Percentiles rank a stretch among this genome's conserved stretches.
Evolutionary conservation across 108 stramenopile species (phyloP).

Genomic region (Cyclotella cryptica): DNA sequence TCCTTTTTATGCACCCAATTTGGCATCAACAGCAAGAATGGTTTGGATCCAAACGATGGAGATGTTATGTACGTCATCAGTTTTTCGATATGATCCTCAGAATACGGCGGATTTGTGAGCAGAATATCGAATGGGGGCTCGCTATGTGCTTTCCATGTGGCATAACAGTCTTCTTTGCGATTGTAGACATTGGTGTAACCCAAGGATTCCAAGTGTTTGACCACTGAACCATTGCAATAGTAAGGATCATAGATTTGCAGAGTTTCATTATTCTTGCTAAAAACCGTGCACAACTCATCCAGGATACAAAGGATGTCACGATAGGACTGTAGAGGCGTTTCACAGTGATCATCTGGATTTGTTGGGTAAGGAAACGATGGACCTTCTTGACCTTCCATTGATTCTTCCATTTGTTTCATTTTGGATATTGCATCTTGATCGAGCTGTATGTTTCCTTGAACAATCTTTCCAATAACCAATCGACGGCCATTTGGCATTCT

Average conservation of each 20-base stretch:
- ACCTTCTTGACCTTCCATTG: not conserved
- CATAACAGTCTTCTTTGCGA: conserved; percentile 81
- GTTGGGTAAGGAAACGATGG: conserved; percentile 76
- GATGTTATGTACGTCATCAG: conserved; percentile 75
- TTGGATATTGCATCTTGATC: conserved; percentile 3
- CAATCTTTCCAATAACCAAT: conserved; percentile 55
- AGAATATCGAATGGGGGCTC: conserved; percentile 87
- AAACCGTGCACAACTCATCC: conserved; percentile 43
- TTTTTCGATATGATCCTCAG: conserved; percentile 89
- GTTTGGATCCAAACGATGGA: conserved; percentile 49
- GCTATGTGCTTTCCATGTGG: conserved; percentile 59
- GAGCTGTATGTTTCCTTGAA: conserved; percentile 23
- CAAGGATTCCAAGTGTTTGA: conserved; percentile 69
- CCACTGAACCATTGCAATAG: conserved; percentile 94
- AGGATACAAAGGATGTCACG: conserved; percentile 84
- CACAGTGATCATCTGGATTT: conserved; percentile 95
- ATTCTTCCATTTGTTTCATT: conserved; percentile 24
- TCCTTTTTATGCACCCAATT: conserved; percentile 88
- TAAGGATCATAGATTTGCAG: conserved; percentile 94
- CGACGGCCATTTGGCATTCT: conserved; percentile 53
- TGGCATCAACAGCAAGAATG: conserved; percentile 85
- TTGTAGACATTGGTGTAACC: conserved; percentile 94
- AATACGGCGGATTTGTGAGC: conserved; percentile 97
- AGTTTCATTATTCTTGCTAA: conserved; percentile 1
- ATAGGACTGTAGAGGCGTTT: conserved; percentile 93